phyloP scores from a whole-genome alignment of 2,329 filamentous ascomycete genomes.

The Scortechinia acanthostroma region DNA sequence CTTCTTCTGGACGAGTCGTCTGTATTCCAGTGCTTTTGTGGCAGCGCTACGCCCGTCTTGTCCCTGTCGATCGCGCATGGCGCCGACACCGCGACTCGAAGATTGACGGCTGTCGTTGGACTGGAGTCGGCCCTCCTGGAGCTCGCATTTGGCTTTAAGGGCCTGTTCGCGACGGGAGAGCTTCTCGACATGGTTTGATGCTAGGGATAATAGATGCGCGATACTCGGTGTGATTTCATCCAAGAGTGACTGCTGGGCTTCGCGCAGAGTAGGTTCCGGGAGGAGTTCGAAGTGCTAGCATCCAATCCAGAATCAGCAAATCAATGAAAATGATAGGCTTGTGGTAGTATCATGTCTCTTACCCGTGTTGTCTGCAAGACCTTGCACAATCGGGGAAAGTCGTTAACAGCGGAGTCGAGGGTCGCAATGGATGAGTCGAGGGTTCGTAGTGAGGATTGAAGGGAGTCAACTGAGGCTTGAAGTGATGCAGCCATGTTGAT shows the following conservation, averaged over 20 bases:
- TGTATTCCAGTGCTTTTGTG: slow-evolving; percentile 47
- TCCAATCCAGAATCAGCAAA: neutral
- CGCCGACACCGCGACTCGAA: slow-evolving; percentile 8
- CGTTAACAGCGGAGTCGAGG: slow-evolving; percentile 52
- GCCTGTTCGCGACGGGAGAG: slow-evolving; percentile 59
- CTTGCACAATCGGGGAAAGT: slow-evolving; percentile 54
- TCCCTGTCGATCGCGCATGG: slow-evolving; percentile 3
- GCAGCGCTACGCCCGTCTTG: slow-evolving; percentile 14
- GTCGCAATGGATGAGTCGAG: slow-evolving; percentile 57
- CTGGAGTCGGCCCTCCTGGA: slow-evolving; percentile 58
- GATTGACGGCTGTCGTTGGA: neutral
- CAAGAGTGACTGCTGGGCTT: slow-evolving; percentile 58
- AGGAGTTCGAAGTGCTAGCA: slow-evolving; percentile 66
- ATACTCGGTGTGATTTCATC: slow-evolving; percentile 71
- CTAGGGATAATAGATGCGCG: slow-evolving; percentile 50
- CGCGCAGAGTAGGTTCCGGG: slow-evolving; percentile 54
- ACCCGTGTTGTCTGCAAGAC: slow-evolving; percentile 57
- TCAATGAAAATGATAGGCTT: neutral
- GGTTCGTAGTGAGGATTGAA: slow-evolving; percentile 51
- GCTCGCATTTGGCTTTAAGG: slow-evolving; percentile 56
- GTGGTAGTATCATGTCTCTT: slow-evolving; percentile 13
- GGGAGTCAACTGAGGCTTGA: slow-evolving; percentile 48
- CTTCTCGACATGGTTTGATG: slow-evolving; percentile 58
- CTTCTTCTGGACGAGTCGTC: slow-evolving; percentile 59
- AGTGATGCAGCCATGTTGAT: slow-evolving; percentile 36